Base-by-base conservation (phyloP, 2,329 filamentous ascomycete species). In the Sclerotinia trifoliorum region DNA sequence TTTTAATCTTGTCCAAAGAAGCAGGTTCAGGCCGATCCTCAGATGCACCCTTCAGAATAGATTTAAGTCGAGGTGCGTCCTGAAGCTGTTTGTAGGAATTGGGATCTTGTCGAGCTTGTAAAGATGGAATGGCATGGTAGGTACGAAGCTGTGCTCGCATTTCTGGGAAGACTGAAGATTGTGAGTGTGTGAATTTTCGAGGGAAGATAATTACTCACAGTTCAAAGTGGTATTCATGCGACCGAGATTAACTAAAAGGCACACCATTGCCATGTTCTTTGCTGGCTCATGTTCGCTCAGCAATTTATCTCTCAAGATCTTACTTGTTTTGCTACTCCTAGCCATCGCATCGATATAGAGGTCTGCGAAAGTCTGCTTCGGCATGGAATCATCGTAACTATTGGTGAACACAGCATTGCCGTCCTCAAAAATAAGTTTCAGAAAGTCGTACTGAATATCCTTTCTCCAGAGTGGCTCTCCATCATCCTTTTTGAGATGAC, bases 231-330 rank as follows among this genome's bases (percentile, higher is more conserved):
- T 99, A 80, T 99, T 99, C 95, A 99, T 99, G 71, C 95, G 86
- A 69, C 95, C 95, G 72, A 99, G 92, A 77, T 99, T 99, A 78
- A 99, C 95, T 75, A 99, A 82, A 72, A 99, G 82, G 80, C 95
- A 99, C 69, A 99, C 94, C 95, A 99, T 99, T 65, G 95, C 95
- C 95, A 99, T 99, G 77, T 93, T 94, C 79, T 97, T 93, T 48
- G 94, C 95, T 29, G 94, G 94, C 72, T 93, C 90, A 76, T 92
- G 89, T 78, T 99, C 95, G 73, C 90, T 95, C 76, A 97, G 85
- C 72, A 99, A 85, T 83, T 99, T 98, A 80, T 99, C 95, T 79
- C 96, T 93, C 72, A 99, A 84, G 62, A 99, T 95, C 81, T 98
- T 98, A 84, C 95, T 98, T 39, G 94, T 98, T 83, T 99, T 99